A percentile compares a stretch with the other conserved stretches of the same genome.
These are phyloP conservation scores for Conticribra guillardii DNA, from an alignment of 108 stramenopile species.

Conservation along the genomic window DNA sequence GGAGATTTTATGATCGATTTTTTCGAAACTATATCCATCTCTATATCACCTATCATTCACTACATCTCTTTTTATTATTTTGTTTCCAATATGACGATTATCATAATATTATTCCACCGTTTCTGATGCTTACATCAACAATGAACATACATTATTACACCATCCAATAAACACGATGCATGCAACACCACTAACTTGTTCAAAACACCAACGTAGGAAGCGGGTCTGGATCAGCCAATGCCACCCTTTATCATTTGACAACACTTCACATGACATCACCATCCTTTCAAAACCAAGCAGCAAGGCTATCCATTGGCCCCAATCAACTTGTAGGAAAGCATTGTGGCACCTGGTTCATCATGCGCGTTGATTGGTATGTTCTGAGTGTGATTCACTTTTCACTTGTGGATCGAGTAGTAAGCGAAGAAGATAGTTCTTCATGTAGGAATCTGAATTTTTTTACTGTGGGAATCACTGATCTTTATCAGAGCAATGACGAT, in stretches of 20 bases:
- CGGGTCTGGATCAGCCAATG: slow-evolving; percentile 48
- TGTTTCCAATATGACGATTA: no score
- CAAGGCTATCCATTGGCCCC: slow-evolving; percentile 50
- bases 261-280: slow-evolving; percentile 54
- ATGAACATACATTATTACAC: no score
- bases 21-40: no score
- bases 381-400: slow-evolving; percentile 63
- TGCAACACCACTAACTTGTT: no score
- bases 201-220: no score
- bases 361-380: slow-evolving; percentile 65
- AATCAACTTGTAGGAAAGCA: slow-evolving; percentile 36
- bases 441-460: slow-evolving; percentile 63
- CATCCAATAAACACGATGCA: no score
- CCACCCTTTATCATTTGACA: slow-evolving; percentile 49
- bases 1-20: no score
- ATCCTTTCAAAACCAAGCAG: slow-evolving; percentile 44
- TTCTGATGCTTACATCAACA: no score
- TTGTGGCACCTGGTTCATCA: slow-evolving; percentile 68
- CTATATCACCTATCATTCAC: no score
- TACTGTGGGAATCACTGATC: slow-evolving; percentile 67
- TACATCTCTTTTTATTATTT: no score
- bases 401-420: slow-evolving; percentile 19
- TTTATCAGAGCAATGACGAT: slow-evolving; percentile 73
- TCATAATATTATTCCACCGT: no score
- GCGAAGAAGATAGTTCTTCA: slow-evolving; percentile 23